These are phyloP conservation scores for Lipomyces sp. DNA, from an alignment of 805 yeast genomes.

Conservation along the genomic window DNA sequence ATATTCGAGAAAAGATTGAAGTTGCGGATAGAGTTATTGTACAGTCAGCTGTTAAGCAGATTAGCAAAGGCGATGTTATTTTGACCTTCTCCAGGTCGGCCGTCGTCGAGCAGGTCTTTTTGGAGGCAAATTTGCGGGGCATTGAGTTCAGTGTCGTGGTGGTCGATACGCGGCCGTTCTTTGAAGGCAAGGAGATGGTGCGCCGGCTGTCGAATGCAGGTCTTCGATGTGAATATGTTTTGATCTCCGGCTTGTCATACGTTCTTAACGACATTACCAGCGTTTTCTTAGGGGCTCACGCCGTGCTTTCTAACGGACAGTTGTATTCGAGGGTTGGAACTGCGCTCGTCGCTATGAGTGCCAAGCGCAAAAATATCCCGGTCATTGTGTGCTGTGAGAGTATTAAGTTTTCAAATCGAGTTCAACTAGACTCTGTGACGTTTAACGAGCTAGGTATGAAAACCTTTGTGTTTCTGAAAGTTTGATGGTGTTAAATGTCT, in stretches of 20 bases:
- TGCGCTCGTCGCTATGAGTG: slow-evolving; percentile 89
- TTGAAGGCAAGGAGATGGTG: slow-evolving; percentile 86
- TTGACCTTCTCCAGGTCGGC: slow-evolving; percentile 88
- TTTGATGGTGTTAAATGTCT: not conserved
- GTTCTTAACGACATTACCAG: slow-evolving; percentile 85
- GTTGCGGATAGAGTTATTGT: slow-evolving; percentile 82
- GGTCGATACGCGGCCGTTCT: slow-evolving; percentile 91
- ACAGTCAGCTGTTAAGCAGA: slow-evolving; percentile 76
- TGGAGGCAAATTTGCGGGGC: slow-evolving; percentile 65
- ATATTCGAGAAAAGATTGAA: slow-evolving; percentile 82
- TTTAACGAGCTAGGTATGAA: slow-evolving; percentile 68
- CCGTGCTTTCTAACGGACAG: slow-evolving; percentile 93
- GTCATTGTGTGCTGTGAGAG: slow-evolving; percentile 95
- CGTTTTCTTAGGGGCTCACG: slow-evolving; percentile 94
- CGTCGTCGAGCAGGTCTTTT: slow-evolving; percentile 75
- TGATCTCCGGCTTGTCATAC: slow-evolving; percentile 78
- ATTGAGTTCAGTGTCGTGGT: slow-evolving; percentile 78
- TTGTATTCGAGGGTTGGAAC: slow-evolving; percentile 93
- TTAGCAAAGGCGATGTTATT: slow-evolving; percentile 74
- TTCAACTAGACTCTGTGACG: slow-evolving; percentile 94
- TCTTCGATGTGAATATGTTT: slow-evolving; percentile 74
- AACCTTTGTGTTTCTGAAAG: not conserved
- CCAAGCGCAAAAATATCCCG: slow-evolving; percentile 85
- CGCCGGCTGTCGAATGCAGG: slow-evolving; percentile 64
- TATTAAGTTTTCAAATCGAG: slow-evolving; percentile 91